Evolutionary conservation across 2,329 filamentous ascomycete species (phyloP), one percentile per base, ranked within the genome.

Genomic region (Pseudopyricularia javanii): DNA sequence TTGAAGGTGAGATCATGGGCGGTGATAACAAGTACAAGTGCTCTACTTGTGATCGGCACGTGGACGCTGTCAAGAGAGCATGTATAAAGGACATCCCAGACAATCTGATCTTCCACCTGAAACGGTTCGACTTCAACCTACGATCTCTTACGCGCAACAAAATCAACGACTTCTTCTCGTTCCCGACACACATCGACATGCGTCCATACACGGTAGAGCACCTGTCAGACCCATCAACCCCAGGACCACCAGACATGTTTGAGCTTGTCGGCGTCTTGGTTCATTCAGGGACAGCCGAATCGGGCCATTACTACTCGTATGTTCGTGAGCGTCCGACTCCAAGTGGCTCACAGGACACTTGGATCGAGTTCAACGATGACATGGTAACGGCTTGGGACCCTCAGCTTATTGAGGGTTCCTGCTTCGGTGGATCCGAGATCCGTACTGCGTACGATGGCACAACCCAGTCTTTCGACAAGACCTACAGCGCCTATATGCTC

Each of bases 21-120:
- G 93, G 94, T 58, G 90, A 95, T 61, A 97, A 98, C 72, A 96
- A 95, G 70, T 98, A 97, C 73, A 95, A 94, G 58, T 98, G 93
- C 69, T 91, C 90, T 30, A 86, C 82, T 4, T 98, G 93, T 64
- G 87, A 89, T 56, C 80, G 81, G 11, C 86, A 93, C 60, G 93
- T 98, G 15, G 86, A 96, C 67, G 93, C 93, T 20, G 88, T 97
- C 58, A 96, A 95, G 67, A 80, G 88, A 60, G 87, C 91, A 12
- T 97, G 91, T 60, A 71, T 97, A 54, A 95, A 96, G 64, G 86
- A 95, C 56, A 81, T 96, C 7, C 91, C 93, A 0, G 86, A 98
- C 67, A 91, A 95, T 62, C 72, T 98, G 37, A 97, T 97, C 54
- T 94, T 97, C 64, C 93, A 97, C 63, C 72, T 98, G 52, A 98